Evolutionary conservation across 2,329 filamentous ascomycete genomes (phyloP).

Genomic region (Fonsecaea nubica): DNA sequence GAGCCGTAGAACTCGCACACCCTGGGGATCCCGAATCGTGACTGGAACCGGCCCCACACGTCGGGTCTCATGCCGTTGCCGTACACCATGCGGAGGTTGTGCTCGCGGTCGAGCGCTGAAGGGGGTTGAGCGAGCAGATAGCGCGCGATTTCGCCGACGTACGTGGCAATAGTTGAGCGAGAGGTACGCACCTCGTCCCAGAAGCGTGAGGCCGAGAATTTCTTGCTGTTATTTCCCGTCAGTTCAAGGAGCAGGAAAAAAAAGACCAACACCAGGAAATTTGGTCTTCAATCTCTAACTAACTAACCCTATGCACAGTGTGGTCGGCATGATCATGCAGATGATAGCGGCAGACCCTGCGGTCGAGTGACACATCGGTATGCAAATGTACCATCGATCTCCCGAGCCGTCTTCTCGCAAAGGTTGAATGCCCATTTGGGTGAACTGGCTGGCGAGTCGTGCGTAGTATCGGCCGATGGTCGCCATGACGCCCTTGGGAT

Average conservation of each 20-base stretch:
- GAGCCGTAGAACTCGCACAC: constrained; percentile 79
- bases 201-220: constrained; percentile 35
- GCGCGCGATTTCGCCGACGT: constrained; percentile 57
- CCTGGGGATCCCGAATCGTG: constrained; percentile 49
- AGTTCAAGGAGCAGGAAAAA: background rate
- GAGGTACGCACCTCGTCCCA: constrained; percentile 39
- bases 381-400: constrained; percentile 75
- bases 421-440: constrained; percentile 46
- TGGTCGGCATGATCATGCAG: constrained; percentile 4
- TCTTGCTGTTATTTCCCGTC: background rate
- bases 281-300: constrained; percentile 72
- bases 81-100: constrained; percentile 51
- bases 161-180: constrained; percentile 64
- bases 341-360: constrained; percentile 68
- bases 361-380: constrained; percentile 79
- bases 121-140: constrained; percentile 54
- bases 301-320: constrained; percentile 61
- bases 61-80: constrained; percentile 57
- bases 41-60: constrained; percentile 55
- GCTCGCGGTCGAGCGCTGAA: constrained; percentile 52
- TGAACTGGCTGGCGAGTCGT: background rate
- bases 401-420: background rate
- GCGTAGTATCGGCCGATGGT: background rate
- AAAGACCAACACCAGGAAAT: too few species aligned
- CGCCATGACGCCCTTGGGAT: constrained; percentile 69